Evolutionary conservation across 345 rosid species (phyloP).

Genomic region (Iberis pinnata): DNA sequence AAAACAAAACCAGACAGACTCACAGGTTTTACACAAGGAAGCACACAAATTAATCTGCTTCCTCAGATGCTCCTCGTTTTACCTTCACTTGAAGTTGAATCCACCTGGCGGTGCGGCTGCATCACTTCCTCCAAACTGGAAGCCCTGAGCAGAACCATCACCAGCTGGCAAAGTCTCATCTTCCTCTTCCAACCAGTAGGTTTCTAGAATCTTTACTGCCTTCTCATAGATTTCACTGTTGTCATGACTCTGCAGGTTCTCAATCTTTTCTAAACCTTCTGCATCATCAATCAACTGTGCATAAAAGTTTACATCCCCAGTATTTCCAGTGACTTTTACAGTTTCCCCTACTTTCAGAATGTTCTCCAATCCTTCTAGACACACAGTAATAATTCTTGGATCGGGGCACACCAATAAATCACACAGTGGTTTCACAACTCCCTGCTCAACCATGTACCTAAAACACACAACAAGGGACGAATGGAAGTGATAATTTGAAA

Average conservation of each 20-base stretch:
- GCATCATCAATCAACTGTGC: conserved; percentile 77
- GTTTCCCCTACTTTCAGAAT: conserved; percentile 73
- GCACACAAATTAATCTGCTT: neutral
- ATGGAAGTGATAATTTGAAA: neutral
- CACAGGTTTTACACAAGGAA: conserved; percentile 1
- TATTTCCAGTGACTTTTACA: conserved; percentile 48
- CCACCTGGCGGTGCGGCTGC: conserved; percentile 67
- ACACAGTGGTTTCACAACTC: conserved; percentile 73
- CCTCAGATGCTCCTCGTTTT: conserved; percentile 8
- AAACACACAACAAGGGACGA: conserved; percentile 7
- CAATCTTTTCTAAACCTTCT: conserved; percentile 73
- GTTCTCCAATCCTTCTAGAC: conserved; percentile 78
- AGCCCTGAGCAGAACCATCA: conserved; percentile 49
- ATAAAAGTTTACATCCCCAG: conserved; percentile 51
- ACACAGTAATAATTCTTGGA: conserved; percentile 72
- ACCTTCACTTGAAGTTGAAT: conserved; percentile 71
- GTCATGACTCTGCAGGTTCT: conserved; percentile 79
- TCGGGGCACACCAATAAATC: conserved; percentile 78
- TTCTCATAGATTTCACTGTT: conserved; percentile 79
- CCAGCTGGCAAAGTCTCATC: conserved; percentile 72
- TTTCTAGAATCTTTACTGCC: conserved; percentile 76
- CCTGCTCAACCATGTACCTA: conserved; percentile 61
- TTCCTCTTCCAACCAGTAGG: conserved; percentile 75
- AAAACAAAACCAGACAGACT: conserved; percentile 23
- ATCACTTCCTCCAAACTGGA: conserved; percentile 55